Conservation (phyloP, 1,284 basidiomycete species). For the Melampsora abietis-canadensis region DNA sequence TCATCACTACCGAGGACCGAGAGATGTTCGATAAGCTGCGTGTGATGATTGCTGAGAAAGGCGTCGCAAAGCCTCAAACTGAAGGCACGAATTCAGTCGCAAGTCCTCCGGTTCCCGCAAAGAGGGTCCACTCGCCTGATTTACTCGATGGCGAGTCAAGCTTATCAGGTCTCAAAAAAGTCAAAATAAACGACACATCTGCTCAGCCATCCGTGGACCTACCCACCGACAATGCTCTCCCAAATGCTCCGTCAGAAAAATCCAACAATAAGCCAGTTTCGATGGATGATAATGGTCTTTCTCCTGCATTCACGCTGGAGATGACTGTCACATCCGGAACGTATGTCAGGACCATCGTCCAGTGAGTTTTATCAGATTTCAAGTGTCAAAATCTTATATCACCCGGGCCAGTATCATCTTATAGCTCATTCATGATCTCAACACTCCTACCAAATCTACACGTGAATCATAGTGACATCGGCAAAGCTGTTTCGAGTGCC, state of each 20-base stretch:
- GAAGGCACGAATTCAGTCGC: conserved; percentile 35
- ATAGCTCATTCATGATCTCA: no score
- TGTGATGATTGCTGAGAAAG: conserved; percentile 53
- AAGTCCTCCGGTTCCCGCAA: conserved; percentile 47
- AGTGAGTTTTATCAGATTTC: conserved; percentile 52
- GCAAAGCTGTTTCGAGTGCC: conserved; percentile 72
- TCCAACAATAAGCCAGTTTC: conserved; percentile 48
- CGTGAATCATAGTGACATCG: conserved; percentile 62
- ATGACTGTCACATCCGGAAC: conserved; percentile 95
- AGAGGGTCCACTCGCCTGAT: conserved; percentile 13
- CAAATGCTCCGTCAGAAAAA: conserved; percentile 30
- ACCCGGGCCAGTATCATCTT: not conserved
- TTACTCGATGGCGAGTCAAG: conserved; percentile 49
- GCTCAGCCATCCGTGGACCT: not conserved
- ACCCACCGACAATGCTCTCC: conserved; percentile 4
- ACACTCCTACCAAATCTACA: no score
- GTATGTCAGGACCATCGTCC: conserved; percentile 72
- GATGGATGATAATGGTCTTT: conserved; percentile 50
- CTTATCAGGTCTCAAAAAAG: conserved; percentile 56
- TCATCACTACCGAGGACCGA: conserved; percentile 67
- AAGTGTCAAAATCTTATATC: not conserved
- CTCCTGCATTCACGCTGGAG: conserved; percentile 76
- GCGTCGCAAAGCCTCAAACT: conserved; percentile 41
- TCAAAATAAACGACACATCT: conserved; percentile 17
- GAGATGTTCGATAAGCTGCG: conserved; percentile 65